phyloP scores from a whole-genome alignment of 1,284 basidiomycete species.

The Tilletia horrida region DNA sequence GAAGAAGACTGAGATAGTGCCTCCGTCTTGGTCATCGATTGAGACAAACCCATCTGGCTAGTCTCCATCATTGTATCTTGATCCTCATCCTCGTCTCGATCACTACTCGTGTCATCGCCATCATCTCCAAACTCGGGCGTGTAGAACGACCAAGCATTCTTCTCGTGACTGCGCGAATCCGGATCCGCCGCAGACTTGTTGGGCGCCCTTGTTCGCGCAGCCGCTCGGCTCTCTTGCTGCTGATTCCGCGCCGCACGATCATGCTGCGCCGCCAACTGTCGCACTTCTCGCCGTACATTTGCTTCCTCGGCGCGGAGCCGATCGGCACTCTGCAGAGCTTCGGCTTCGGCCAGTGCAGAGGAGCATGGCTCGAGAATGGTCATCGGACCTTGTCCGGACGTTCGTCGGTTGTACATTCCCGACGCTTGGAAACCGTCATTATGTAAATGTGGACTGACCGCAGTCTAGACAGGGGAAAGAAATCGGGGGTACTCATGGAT shows the following conservation, averaged over 20 bases:
- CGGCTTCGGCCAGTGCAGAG: neutral
- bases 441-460: too few species aligned
- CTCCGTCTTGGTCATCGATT: neutral
- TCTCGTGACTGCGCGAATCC: neutral
- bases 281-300: neutral
- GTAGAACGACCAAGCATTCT: slow-evolving; percentile 5
- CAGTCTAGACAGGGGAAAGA: neutral
- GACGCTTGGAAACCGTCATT: too few species aligned
- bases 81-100: neutral
- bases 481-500: neutral
- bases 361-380: slow-evolving; percentile 3
- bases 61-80: neutral
- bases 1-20: neutral
- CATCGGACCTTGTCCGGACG: neutral
- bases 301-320: neutral
- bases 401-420: neutral
- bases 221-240: neutral
- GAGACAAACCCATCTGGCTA: neutral
- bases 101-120: neutral
- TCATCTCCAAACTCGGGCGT: neutral
- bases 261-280: neutral
- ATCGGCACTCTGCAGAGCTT: slow-evolving; percentile 3
- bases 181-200: neutral
- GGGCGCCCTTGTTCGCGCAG: neutral
- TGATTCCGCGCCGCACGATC: neutral